Conservation (phyloP, 2,329 filamentous ascomycete genomes). For the Fusarium setosum region DNA sequence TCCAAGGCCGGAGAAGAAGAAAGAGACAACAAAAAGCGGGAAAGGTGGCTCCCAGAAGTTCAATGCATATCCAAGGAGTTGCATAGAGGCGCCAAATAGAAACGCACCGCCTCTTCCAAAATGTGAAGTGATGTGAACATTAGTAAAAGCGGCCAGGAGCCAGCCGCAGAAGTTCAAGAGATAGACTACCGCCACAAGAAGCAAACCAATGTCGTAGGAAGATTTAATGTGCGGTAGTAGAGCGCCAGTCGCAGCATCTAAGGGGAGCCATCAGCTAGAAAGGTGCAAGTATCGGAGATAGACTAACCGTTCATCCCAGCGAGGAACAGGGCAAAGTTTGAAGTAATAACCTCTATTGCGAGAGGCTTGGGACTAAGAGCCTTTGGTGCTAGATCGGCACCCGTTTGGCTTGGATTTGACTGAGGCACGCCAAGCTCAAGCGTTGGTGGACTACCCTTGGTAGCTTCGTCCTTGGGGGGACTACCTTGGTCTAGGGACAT, state of each 20-base stretch:
- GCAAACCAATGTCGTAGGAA: background rate
- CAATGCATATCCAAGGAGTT: background rate
- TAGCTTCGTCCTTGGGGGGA: too few relatives aligned
- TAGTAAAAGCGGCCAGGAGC: slow-evolving; percentile 5
- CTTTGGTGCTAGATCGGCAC: too few relatives aligned
- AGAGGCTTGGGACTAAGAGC: too few relatives aligned
- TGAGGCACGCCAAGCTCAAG: too few relatives aligned
- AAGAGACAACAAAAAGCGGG: background rate
- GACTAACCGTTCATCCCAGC: background rate
- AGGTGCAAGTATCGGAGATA: background rate
- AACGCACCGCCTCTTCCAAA: slow-evolving; percentile 1
- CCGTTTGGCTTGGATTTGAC: too few relatives aligned
- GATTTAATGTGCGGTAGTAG: slow-evolving; percentile 6
- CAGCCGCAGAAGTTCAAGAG: slow-evolving; percentile 1
- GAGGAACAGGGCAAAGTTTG: background rate
- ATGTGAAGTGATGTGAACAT: background rate
- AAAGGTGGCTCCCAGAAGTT: slow-evolving; percentile 9
- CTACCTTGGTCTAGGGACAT: too few relatives aligned
- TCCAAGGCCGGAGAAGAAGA: slow-evolving; percentile 7
- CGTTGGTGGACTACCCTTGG: too few relatives aligned
- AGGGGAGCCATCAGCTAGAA: background rate
- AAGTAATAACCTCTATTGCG: background rate
- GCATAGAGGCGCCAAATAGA: background rate
- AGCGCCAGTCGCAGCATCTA: slow-evolving; percentile 4
- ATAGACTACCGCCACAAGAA: slow-evolving; percentile 1